Evolutionary conservation across 2,329 filamentous ascomycete species (phyloP).

Genomic region (Hyphodiscus sp.): DNA sequence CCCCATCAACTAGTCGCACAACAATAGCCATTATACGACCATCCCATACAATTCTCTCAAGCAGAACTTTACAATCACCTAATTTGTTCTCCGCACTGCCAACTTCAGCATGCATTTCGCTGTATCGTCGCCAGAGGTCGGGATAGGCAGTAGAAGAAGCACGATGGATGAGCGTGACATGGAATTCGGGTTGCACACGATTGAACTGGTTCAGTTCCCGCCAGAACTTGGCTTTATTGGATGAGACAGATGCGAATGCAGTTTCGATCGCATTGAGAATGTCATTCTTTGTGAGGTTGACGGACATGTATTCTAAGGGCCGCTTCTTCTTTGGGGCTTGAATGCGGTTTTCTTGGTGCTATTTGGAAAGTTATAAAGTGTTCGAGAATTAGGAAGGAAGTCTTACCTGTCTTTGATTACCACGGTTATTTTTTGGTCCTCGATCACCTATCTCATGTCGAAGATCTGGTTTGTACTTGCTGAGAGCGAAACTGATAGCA

Average conservation of each 20-base stretch:
- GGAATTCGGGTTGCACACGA: slow-evolving; percentile 79
- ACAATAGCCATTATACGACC: slow-evolving; percentile 86
- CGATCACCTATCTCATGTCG: slow-evolving; percentile 67
- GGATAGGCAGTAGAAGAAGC: slow-evolving; percentile 53
- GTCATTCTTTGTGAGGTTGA: slow-evolving; percentile 45
- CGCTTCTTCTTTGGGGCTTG: slow-evolving; percentile 40
- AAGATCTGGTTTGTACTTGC: slow-evolving; percentile 69
- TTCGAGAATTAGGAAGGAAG: slow-evolving; percentile 16
- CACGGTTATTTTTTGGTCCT: slow-evolving; percentile 37
- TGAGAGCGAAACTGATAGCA: slow-evolving; percentile 69
- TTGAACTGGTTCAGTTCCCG: slow-evolving; percentile 64
- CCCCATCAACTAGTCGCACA: slow-evolving; percentile 59
- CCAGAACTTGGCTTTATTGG: slow-evolving; percentile 61
- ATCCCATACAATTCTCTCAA: slow-evolving; percentile 76
- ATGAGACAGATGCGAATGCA: slow-evolving; percentile 52
- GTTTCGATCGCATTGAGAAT: slow-evolving; percentile 58
- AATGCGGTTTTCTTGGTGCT: slow-evolving; percentile 29
- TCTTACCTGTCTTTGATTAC: slow-evolving; percentile 20
- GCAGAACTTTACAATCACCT: slow-evolving; percentile 56
- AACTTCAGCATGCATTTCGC: slow-evolving; percentile 45
- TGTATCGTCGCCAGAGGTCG: slow-evolving; percentile 71
- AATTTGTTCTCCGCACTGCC: slow-evolving; percentile 43
- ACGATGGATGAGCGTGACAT: slow-evolving; percentile 89
- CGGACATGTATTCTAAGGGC: slow-evolving; percentile 58
- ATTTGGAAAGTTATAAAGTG: slow-evolving; percentile 1